A percentile compares a stretch with the other conserved stretches of the same genome.
Conservation (phyloP, 192 early-diverging fungal species). For the Entomortierella parvispora region DNA sequence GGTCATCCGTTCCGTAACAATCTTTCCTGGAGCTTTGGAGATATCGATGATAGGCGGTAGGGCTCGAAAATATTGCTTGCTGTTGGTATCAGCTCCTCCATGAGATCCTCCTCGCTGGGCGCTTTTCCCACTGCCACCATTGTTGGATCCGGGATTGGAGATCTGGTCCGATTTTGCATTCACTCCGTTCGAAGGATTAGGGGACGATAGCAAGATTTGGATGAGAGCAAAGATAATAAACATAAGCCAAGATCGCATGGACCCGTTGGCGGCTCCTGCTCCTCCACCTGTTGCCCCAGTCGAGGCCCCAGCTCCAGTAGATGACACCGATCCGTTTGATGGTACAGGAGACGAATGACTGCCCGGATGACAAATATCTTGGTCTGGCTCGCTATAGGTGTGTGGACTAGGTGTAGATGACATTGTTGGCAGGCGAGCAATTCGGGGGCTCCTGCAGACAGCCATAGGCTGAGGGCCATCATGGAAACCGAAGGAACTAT, state of each 20-base stretch:
- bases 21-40: conserved; percentile 14
- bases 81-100: not conserved
- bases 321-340: too few species aligned
- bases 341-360: too few species aligned
- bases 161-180: conserved; percentile 21
- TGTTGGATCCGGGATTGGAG: not conserved
- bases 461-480: too few species aligned
- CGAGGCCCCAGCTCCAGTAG: too few species aligned
- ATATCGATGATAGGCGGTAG: conserved; percentile 16
- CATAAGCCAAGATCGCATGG: conserved; percentile 30
- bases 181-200: conserved; percentile 30
- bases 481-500: too few species aligned
- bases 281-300: too few species aligned
- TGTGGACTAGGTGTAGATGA: too few species aligned
- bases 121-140: conserved; percentile 15
- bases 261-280: conserved; percentile 3
- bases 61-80: conserved; percentile 27
- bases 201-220: conserved; percentile 36
- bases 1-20: conserved; percentile 45
- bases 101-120: not conserved
- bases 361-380: too few species aligned
- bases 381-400: too few species aligned
- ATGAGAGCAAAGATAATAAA: conserved; percentile 26
- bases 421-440: too few species aligned
- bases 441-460: too few species aligned